Evolutionary conservation across 129 eudicot species (phyloP).

Genomic region (Artemisia tridentata): DNA sequence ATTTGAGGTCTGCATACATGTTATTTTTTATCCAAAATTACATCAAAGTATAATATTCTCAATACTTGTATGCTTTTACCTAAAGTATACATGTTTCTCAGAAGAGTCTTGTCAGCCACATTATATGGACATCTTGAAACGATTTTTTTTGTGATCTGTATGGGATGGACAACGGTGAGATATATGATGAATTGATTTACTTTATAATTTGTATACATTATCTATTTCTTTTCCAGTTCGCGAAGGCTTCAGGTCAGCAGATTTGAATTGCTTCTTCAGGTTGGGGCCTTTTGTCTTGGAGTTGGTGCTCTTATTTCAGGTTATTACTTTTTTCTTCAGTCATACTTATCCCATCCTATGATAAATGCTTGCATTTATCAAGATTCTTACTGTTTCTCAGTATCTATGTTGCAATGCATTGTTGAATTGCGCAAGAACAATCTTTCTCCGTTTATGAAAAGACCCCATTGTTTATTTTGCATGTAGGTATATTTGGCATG

Average conservation of each 20-base stretch:
- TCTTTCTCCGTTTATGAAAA: background rate
- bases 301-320: slow-evolving; percentile 96
- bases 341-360: background rate
- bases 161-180: background rate
- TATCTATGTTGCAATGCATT: background rate
- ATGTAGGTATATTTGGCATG: slow-evolving; percentile 98
- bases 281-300: slow-evolving; percentile 87
- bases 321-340: slow-evolving; percentile 25
- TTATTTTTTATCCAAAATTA: slow-evolving; percentile 5
- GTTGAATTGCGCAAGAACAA: background rate
- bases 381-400: background rate
- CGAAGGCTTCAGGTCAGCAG: slow-evolving; percentile 97
- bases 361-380: background rate
- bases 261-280: slow-evolving; percentile 97
- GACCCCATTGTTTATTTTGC: background rate
- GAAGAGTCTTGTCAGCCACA: background rate
- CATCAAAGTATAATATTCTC: background rate
- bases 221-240: slow-evolving; percentile 52
- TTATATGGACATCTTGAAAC: background rate
- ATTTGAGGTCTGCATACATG: slow-evolving; percentile 63
- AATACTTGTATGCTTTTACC: background rate
- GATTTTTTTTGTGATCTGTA: background rate
- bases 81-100: slow-evolving; percentile 1
- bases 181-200: slow-evolving; percentile 6
- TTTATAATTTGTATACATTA: background rate